Evolutionary conservation across 1,139 yeast genomes (phyloP).

Genomic region (Geotrichum restrictum): DNA sequence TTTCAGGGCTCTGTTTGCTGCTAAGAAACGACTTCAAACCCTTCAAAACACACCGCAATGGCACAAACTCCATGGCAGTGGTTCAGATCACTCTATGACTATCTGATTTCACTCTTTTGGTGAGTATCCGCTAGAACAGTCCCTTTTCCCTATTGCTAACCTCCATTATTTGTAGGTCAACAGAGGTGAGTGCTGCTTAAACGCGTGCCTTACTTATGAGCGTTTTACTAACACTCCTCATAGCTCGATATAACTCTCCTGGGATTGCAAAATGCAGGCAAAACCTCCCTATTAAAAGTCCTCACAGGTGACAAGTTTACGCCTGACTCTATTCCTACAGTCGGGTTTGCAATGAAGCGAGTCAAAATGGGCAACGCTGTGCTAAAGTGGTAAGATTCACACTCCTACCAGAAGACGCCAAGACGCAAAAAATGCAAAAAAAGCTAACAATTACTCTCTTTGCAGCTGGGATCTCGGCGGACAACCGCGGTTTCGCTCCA

Average conservation of each 20-base stretch:
- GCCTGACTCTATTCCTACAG: constrained; percentile 42
- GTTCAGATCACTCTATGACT: constrained; percentile 31
- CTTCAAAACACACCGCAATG: constrained; percentile 3
- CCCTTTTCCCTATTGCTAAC: background rate
- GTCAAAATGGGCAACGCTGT: constrained; percentile 41
- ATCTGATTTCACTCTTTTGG: constrained; percentile 34
- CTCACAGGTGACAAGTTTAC: constrained; percentile 39
- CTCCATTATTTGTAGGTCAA: constrained; percentile 28
- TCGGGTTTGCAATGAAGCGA: constrained; percentile 42
- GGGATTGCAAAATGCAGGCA: constrained; percentile 44
- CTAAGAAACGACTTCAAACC: too few relatives aligned
- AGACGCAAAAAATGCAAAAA: background rate
- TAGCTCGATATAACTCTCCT: constrained; percentile 40
- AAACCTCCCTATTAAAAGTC: constrained; percentile 39
- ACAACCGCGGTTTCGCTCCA: constrained; percentile 41
- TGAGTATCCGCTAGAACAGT: constrained; percentile 19
- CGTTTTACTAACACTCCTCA: background rate
- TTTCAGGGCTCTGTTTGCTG: background rate
- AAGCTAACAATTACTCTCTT: background rate
- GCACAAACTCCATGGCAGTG: constrained; percentile 28
- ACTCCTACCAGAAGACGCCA: background rate
- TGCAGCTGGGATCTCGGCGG: constrained; percentile 44
- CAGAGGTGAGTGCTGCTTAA: constrained; percentile 26
- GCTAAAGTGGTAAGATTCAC: constrained; percentile 35
- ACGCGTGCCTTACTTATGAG: background rate